phyloP scores from a whole-genome alignment of 2,329 filamentous ascomycete genomes.

The Colletotrichum viniferum region DNA sequence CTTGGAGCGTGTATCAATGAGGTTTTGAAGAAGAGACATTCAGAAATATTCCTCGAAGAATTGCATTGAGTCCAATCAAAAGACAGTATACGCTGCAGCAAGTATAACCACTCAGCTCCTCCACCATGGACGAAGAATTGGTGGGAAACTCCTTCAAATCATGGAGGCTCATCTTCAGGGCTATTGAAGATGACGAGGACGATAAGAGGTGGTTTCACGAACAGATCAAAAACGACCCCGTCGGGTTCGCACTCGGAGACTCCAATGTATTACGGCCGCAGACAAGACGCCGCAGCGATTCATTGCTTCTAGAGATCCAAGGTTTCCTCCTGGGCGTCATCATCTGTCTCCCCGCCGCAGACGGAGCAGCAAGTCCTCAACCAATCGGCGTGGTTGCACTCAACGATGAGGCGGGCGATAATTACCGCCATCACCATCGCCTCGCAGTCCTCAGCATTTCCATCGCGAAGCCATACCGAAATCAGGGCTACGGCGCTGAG shows the following conservation, averaged over 20 bases:
- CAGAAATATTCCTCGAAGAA: background rate
- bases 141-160: background rate
- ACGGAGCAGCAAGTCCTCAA: background rate
- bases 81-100: background rate
- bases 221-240: background rate
- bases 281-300: background rate
- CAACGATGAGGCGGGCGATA: background rate
- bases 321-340: background rate
- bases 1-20: background rate
- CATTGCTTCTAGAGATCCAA: background rate
- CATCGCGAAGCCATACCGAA: constrained; percentile 37
- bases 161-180: background rate
- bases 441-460: constrained; percentile 35
- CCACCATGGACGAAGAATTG: background rate
- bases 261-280: background rate
- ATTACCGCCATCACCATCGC: background rate
- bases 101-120: background rate
- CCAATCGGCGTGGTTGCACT: background rate
- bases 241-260: background rate
- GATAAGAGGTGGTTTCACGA: background rate
- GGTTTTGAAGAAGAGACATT: background rate
- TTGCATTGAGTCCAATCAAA: background rate
- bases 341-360: background rate
- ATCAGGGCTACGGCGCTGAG: constrained; percentile 49
- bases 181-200: background rate